Evolutionary conservation across 805 yeast genomes (phyloP).

Genomic region (Candida khao-thaluensis): DNA sequence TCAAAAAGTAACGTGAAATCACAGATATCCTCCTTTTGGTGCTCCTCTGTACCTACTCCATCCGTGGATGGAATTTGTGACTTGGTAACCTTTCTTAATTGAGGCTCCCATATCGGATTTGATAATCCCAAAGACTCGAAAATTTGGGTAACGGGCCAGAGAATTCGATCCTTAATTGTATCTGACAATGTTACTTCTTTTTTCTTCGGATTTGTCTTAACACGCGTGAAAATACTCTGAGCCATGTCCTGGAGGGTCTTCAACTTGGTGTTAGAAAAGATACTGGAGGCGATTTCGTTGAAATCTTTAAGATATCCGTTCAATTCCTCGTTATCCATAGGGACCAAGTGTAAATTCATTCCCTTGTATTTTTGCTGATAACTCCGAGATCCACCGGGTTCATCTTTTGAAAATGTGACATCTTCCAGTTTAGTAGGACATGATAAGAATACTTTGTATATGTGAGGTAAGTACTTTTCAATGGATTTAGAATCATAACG

Average conservation of each 20-base stretch:
- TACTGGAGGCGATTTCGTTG: slow-evolving; percentile 4
- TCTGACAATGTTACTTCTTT: background rate
- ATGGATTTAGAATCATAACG: background rate
- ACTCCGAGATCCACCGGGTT: background rate
- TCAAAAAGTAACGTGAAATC: background rate
- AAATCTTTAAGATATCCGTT: slow-evolving; percentile 1
- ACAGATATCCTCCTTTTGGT: background rate
- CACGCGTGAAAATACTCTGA: background rate
- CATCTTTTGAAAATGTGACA: background rate
- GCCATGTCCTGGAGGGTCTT: background rate
- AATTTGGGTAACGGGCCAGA: background rate
- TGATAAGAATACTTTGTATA: background rate
- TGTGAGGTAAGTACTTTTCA: background rate
- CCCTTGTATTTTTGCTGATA: background rate
- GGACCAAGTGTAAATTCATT: slow-evolving; percentile 2
- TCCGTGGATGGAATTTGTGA: slow-evolving; percentile 1
- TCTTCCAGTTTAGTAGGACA: background rate
- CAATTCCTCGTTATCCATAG: slow-evolving; percentile 3
- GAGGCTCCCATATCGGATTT: background rate
- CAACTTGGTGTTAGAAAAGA: slow-evolving; percentile 1
- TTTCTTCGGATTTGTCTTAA: background rate
- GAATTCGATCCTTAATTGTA: background rate
- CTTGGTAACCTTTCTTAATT: slow-evolving; percentile 1
- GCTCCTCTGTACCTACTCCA: slow-evolving; percentile 1
- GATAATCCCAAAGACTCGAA: slow-evolving; percentile 1